phyloP scores from a whole-genome alignment of 1,284 basidiomycete genomes.

The Hypsizygus ulmarius region DNA sequence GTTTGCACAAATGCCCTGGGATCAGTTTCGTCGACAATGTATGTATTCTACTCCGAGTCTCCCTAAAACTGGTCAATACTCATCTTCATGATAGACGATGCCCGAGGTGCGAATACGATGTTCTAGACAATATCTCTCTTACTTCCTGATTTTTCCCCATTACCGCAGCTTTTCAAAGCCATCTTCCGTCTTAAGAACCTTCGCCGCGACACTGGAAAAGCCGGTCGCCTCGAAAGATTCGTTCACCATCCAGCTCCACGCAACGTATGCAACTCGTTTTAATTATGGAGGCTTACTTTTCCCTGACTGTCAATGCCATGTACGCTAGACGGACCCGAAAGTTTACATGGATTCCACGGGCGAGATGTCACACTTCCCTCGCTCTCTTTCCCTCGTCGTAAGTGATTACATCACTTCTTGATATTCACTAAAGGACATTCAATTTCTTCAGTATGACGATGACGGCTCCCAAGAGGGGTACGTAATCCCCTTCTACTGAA shows the following conservation, averaged over 20 bases:
- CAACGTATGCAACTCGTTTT: slow-evolving; percentile 2
- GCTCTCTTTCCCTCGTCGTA: slow-evolving; percentile 15
- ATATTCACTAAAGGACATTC: not conserved
- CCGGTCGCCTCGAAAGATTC: slow-evolving; percentile 30
- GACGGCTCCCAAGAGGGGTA: slow-evolving; percentile 1
- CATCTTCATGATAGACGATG: slow-evolving; percentile 12
- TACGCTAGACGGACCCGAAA: slow-evolving; percentile 15
- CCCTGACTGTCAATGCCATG: not conserved
- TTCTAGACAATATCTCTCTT: not conserved
- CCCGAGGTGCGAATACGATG: slow-evolving; percentile 11
- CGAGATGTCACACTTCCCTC: slow-evolving; percentile 14
- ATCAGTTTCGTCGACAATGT: slow-evolving; percentile 33
- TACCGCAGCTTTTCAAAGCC: slow-evolving; percentile 32
- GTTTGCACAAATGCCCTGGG: slow-evolving; percentile 38
- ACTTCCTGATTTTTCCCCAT: not conserved
- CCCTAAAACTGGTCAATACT: not conserved
- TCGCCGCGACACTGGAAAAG: slow-evolving; percentile 28
- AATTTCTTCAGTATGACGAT: slow-evolving; percentile 8
- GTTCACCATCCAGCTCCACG: slow-evolving; percentile 13
- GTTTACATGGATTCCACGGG: slow-evolving; percentile 15
- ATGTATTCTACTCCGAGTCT: slow-evolving; percentile 8
- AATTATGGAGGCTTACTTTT: not conserved
- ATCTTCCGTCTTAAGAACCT: slow-evolving; percentile 37
- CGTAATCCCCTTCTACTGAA: not conserved
- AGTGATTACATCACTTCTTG: not conserved